phyloP scores from a whole-genome alignment of 768 basidiomycete genomes.

The Auricularia sp. region DNA sequence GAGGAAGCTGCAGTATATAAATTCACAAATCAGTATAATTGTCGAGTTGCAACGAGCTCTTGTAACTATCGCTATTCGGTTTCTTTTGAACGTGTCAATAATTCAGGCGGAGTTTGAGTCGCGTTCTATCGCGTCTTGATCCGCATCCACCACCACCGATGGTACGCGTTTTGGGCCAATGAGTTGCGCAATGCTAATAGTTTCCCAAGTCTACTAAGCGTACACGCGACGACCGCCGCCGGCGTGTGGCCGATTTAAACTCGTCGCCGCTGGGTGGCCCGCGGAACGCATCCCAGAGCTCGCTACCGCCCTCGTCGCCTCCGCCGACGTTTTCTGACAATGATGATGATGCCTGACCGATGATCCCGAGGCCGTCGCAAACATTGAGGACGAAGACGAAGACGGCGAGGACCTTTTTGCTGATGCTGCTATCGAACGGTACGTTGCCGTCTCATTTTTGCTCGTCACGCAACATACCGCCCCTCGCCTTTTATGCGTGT shows the following conservation, averaged over 20 bases:
- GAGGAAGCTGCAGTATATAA: too few relatives aligned
- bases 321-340: constrained; percentile 79
- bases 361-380: constrained; percentile 7
- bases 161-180: too few relatives aligned
- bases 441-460: constrained; percentile 16
- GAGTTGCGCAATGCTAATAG: neutral
- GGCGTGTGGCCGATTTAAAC: neutral
- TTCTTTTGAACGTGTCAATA: too few relatives aligned
- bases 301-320: constrained; percentile 79
- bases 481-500: too few relatives aligned
- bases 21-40: too few relatives aligned
- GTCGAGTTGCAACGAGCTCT: too few relatives aligned
- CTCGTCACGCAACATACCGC: too few relatives aligned
- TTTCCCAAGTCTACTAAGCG: neutral
- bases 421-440: constrained; percentile 63
- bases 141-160: too few relatives aligned
- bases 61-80: too few relatives aligned
- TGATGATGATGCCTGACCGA: constrained; percentile 48
- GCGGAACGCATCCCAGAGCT: constrained; percentile 36
- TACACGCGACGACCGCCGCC: neutral
- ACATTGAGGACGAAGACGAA: constrained; percentile 48
- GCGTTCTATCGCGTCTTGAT: too few relatives aligned
- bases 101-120: too few relatives aligned
- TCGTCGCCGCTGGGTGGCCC: neutral
- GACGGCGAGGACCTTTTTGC: constrained; percentile 91